A percentile compares a stretch with the other conserved stretches of the same genome.
These are phyloP conservation scores for Aspergillus clavatus DNA, from an alignment of 2,329 filamentous ascomycete genomes.

Conservation along the genomic window DNA sequence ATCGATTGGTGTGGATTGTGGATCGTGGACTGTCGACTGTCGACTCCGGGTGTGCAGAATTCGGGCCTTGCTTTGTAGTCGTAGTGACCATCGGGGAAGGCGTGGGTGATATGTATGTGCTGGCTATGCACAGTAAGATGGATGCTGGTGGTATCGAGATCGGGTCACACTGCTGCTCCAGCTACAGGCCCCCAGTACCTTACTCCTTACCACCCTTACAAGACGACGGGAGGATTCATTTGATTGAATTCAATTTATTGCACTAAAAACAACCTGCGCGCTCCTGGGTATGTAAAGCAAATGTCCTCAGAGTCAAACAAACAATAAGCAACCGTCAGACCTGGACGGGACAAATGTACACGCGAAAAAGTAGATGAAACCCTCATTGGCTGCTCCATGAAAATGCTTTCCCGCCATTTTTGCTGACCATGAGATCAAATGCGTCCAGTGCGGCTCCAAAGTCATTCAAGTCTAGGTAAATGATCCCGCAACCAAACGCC, in stretches of 20 bases:
- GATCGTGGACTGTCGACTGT: too few relatives aligned
- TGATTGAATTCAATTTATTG: constrained; percentile 10
- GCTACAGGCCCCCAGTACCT: too few relatives aligned
- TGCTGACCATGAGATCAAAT: constrained; percentile 32
- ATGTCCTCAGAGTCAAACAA: constrained; percentile 23
- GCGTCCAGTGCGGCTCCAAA: constrained; percentile 30
- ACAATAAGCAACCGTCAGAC: constrained; percentile 20
- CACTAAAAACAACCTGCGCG: constrained; percentile 17
- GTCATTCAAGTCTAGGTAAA: constrained; percentile 34
- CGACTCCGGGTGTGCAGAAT: too few relatives aligned
- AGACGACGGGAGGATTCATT: neutral
- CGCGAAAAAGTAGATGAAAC: constrained; percentile 11
- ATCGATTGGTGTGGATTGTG: too few relatives aligned
- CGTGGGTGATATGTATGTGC: too few relatives aligned
- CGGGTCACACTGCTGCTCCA: too few relatives aligned
- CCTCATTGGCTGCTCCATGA: constrained; percentile 28
- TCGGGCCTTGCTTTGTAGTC: too few relatives aligned
- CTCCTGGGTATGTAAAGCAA: constrained; percentile 23
- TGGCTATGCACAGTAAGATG: too few relatives aligned
- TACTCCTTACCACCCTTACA: too few relatives aligned
- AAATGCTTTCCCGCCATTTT: constrained; percentile 31
- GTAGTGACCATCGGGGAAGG: too few relatives aligned
- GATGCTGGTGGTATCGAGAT: too few relatives aligned
- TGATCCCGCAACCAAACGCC: constrained; percentile 32
- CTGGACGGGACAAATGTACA: constrained; percentile 24